Conservation (phyloP, 2,329 filamentous ascomycete genomes). For the Penicillium frequentans region DNA sequence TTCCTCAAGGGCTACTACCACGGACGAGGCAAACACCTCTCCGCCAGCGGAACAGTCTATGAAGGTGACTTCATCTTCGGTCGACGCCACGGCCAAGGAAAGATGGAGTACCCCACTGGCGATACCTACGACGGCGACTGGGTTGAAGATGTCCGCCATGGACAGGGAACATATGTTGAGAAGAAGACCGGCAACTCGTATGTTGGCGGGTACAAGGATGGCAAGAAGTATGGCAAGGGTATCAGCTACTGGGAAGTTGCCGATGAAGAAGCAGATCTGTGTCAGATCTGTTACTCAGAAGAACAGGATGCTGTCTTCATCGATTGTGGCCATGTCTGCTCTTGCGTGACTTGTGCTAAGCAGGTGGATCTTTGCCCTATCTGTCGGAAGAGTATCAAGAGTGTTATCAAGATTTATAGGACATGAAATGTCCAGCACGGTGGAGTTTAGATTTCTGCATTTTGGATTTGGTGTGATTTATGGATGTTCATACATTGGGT, state of each 20-base stretch:
- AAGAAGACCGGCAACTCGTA: constrained; percentile 60
- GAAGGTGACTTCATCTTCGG: constrained; percentile 55
- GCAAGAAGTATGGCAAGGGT: constrained; percentile 62
- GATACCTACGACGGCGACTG: constrained; percentile 51
- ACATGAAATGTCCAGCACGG: constrained; percentile 28
- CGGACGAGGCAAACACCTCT: constrained; percentile 56
- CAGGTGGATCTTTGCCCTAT: constrained; percentile 62
- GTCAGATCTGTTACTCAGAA: constrained; percentile 63
- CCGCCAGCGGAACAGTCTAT: constrained; percentile 57
- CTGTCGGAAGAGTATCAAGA: constrained; percentile 58
- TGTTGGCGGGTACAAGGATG: constrained; percentile 60
- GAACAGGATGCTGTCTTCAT: constrained; percentile 62
- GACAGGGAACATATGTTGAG: constrained; percentile 58
- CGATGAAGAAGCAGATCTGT: constrained; percentile 60
- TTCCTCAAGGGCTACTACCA: constrained; percentile 53
- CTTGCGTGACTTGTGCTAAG: constrained; percentile 60
- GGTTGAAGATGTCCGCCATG: constrained; percentile 50
- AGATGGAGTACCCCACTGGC: constrained; percentile 58
- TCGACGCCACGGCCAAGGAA: constrained; percentile 56
- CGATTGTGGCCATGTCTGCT: constrained; percentile 63
- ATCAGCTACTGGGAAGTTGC: constrained; percentile 63
- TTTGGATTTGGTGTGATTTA: constrained; percentile 4
- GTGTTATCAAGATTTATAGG: constrained; percentile 58
- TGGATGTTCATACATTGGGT: neutral
- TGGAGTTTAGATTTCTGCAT: constrained; percentile 9